A percentile compares a stretch with the other conserved stretches of the same genome.
Evolutionary conservation across 1,284 basidiomycete genomes (phyloP).

Genomic region (Dichomitus squalens): DNA sequence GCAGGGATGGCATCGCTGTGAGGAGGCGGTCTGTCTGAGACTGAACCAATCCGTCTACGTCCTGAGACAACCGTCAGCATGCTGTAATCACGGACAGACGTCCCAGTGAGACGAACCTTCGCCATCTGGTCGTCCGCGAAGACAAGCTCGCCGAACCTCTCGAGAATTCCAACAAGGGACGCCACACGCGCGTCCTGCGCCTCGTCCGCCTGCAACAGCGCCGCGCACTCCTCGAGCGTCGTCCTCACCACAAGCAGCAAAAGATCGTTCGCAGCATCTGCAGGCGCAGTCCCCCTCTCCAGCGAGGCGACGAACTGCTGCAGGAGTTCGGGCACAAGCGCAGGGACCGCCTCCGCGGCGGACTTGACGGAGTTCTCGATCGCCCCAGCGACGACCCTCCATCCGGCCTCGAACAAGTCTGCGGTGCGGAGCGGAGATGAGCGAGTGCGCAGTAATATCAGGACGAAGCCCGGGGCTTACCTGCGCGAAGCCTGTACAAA

Average conservation of each 20-base stretch:
- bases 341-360: conserved; percentile 25
- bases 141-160: conserved; percentile 43
- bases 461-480: conserved; percentile 34
- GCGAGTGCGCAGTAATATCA: not conserved
- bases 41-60: conserved; percentile 47
- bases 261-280: conserved; percentile 30
- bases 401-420: conserved; percentile 47
- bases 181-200: conserved; percentile 12
- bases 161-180: conserved; percentile 41
- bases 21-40: conserved; percentile 45
- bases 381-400: conserved; percentile 39
- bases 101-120: conserved; percentile 35
- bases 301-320: conserved; percentile 42
- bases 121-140: conserved; percentile 43
- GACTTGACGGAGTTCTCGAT: conserved; percentile 27
- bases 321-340: conserved; percentile 45
- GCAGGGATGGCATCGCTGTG: conserved; percentile 41
- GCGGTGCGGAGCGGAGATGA: conserved; percentile 29
- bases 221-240: conserved; percentile 35
- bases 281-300: conserved; percentile 28
- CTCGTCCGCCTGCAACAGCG: conserved; percentile 24
- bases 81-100: not conserved
- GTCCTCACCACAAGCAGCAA: conserved; percentile 30
- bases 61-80: conserved; percentile 33
- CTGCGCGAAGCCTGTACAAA: conserved; percentile 43